phyloP scores from a whole-genome alignment of 192 early-diverging fungal genomes.

The Geosiphon pyriformis region DNA sequence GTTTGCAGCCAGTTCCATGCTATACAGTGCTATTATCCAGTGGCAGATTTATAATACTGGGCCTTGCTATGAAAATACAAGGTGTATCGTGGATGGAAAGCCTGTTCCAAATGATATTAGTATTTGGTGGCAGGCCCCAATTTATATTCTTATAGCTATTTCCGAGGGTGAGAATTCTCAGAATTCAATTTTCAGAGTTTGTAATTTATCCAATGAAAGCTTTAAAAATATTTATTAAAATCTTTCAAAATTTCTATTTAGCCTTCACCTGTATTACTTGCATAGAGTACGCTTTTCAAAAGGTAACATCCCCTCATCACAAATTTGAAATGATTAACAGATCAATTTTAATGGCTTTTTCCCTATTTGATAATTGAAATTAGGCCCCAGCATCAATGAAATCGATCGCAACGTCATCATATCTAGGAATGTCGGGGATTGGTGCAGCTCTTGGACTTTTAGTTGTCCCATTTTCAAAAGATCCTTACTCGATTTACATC shows the following conservation, averaged over 20 bases:
- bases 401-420: conserved; percentile 62
- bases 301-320: background rate
- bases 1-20: conserved; percentile 51
- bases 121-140: conserved; percentile 50
- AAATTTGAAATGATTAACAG: background rate
- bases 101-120: conserved; percentile 49
- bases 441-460: conserved; percentile 51
- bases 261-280: conserved; percentile 63
- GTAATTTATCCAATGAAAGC: too few relatives aligned
- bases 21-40: conserved; percentile 58
- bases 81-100: conserved; percentile 27
- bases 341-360: background rate
- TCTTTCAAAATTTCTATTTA: background rate
- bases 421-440: conserved; percentile 55
- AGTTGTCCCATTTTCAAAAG: conserved; percentile 48
- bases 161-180: conserved; percentile 43
- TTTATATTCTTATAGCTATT: conserved; percentile 55
- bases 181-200: too few relatives aligned
- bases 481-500: conserved; percentile 57
- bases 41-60: conserved; percentile 50
- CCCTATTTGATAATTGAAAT: background rate
- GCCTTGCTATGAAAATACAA: conserved; percentile 47
- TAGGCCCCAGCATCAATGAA: conserved; percentile 55
- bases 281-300: conserved; percentile 65
- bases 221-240: background rate